Evolutionary conservation across 2,329 filamentous ascomycete genomes (phyloP), one percentile per base, ranked within the genome.

Genomic region (Colletotrichum cereale): DNA sequence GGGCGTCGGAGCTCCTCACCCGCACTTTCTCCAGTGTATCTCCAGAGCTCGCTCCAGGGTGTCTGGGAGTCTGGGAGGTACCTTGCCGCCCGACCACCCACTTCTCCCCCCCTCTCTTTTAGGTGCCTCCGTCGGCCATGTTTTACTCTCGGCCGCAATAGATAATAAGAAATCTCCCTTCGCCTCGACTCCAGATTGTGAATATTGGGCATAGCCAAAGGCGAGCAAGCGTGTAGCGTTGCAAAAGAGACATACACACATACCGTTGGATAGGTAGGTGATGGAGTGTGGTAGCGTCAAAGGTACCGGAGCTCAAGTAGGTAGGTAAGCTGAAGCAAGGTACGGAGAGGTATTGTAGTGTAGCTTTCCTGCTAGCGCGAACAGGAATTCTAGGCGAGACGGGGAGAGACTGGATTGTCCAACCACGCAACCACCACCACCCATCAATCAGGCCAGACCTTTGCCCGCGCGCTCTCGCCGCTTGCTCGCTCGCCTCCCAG

Each of bases 361-460:
- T 60, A 56, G 58, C 65, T 55, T 36, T 62, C 42, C 29, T 48
- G 44, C 34, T 62, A 62, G 58, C 58, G 58, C n/a, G 44, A 38
- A 62, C 58, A 62, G n/a, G 44, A 62, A 62, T 67, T 50, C 64
- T 71, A 57, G 64, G 68, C 60, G 62, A 55, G 57, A 42, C 64
- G 31, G 60, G 61, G 16, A 53, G 29, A 34, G 24, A 18, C 60
- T 65, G 56, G 47, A 70, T 72, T 66, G 55, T 61, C 69, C 60
- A 65, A 72, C 69, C 69, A 72, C 60, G 24, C 29, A 36, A 72
- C 69, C 68, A 71, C 50, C 68, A 68, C 58, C 58, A 69, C 52
- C 60, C n/a, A n/a, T 48, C 65, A 55, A 64, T 57, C 67, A 71
- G 63, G 31, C 57, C 57, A 62, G 68, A 57, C 58, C 47, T 52